Evolutionary conservation across 768 basidiomycete species (phyloP).

Genomic region (Suillus subalutaceus): DNA sequence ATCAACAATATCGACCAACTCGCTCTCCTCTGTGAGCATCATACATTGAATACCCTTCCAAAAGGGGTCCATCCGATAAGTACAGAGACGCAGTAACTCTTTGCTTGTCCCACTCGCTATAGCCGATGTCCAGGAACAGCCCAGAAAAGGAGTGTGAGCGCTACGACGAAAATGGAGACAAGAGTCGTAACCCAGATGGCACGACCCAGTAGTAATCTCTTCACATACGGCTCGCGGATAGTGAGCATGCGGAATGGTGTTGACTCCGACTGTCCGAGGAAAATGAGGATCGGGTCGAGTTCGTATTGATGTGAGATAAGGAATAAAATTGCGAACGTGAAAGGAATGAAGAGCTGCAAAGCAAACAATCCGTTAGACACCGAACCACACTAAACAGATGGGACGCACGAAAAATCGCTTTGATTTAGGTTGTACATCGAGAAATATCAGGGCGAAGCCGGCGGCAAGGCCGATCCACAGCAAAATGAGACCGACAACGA

Average conservation of each 20-base stretch:
- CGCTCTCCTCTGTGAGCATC: slow-evolving; percentile 10
- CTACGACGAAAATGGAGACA: slow-evolving; percentile 74
- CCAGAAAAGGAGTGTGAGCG: slow-evolving; percentile 91
- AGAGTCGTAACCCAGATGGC: slow-evolving; percentile 90
- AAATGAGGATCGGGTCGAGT: slow-evolving; percentile 93
- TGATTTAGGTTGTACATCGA: slow-evolving; percentile 90
- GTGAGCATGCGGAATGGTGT: slow-evolving; percentile 94
- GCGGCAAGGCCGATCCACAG: slow-evolving; percentile 96
- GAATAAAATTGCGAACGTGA: slow-evolving; percentile 85
- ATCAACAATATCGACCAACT: slow-evolving; percentile 6
- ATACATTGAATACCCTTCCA: slow-evolving; percentile 9
- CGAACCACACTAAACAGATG: slow-evolving; percentile 2
- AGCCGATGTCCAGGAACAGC: slow-evolving; percentile 94
- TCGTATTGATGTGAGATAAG: slow-evolving; percentile 97
- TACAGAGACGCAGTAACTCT: background rate
- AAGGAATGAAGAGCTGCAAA: slow-evolving; percentile 89
- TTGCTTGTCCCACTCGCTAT: slow-evolving; percentile 35
- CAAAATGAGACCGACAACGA: slow-evolving; percentile 80
- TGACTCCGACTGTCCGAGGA: slow-evolving; percentile 92
- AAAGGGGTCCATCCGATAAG: background rate
- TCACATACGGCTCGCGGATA: slow-evolving; percentile 93
- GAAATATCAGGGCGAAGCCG: slow-evolving; percentile 90
- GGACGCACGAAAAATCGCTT: slow-evolving; percentile 91
- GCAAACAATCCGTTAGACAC: slow-evolving; percentile 10
- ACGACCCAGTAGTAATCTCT: slow-evolving; percentile 84